Conservation (phyloP, 441 rosid genomes). For the Adansonia rubrostipa region DNA sequence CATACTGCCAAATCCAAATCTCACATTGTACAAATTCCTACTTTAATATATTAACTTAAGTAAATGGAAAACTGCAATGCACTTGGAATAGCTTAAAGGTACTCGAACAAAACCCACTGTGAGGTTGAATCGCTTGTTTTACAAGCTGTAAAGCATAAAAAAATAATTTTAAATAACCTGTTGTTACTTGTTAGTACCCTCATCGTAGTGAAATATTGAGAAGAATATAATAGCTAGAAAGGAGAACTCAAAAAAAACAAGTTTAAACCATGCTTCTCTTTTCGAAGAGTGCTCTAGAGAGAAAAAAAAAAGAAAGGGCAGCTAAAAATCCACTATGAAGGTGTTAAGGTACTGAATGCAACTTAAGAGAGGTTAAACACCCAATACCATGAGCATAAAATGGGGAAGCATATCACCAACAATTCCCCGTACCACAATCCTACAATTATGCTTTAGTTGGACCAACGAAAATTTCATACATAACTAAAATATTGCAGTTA, state of each 20-base stretch:
- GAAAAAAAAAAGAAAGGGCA: not conserved
- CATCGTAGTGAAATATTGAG: not conserved
- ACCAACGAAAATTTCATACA: no score
- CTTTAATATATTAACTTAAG: not conserved
- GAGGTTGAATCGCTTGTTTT: constrained; percentile 88
- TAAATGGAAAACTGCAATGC: no score
- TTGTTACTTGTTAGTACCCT: constrained; percentile 6
- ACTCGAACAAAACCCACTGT: no score
- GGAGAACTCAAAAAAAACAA: not conserved
- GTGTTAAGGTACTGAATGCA: not conserved
- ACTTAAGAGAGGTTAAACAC: not conserved
- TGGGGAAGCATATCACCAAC: no score
- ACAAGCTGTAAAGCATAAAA: constrained; percentile 62
- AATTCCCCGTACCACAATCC: no score
- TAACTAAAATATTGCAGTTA: no score
- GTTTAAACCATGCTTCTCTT: not conserved
- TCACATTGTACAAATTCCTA: not conserved
- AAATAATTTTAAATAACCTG: not conserved
- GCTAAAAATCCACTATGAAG: not conserved
- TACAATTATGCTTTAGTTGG: no score
- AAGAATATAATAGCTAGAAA: not conserved
- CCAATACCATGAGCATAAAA: not conserved
- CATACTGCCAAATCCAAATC: not conserved
- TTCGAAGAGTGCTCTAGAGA: not conserved
- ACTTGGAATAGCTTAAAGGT: no score